Conservation (phyloP, 108 stramenopile genomes). For the Pseudonitzschia multiseries region DNA sequence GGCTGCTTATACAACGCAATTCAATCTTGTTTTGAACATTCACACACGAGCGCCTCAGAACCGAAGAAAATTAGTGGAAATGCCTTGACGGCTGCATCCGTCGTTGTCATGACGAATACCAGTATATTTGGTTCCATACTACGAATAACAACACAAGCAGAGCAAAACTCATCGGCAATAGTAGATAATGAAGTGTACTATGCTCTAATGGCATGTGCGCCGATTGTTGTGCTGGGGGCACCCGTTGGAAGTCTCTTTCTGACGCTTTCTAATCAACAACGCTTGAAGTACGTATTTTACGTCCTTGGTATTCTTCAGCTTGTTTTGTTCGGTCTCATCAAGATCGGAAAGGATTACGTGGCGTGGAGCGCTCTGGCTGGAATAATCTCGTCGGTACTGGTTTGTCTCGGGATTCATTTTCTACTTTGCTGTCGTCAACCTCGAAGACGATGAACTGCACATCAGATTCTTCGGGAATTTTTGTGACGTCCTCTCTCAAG, state of each 20-base stretch:
- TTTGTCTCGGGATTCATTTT: not conserved
- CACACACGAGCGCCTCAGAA: not conserved
- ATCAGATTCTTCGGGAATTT: not conserved
- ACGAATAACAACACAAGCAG: not conserved
- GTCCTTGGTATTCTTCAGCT: constrained; percentile 13
- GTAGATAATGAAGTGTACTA: constrained; percentile 6
- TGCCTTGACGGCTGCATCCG: constrained; percentile 17
- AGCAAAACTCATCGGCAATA: not conserved
- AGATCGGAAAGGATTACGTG: constrained; percentile 10
- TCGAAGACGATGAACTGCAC: not conserved
- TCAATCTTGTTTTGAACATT: not conserved
- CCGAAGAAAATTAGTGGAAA: not conserved
- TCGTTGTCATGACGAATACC: constrained; percentile 17
- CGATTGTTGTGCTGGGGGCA: constrained; percentile 18
- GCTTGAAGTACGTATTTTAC: constrained; percentile 12
- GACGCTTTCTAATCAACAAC: not conserved
- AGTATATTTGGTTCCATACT: constrained; percentile 19
- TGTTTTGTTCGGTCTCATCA: constrained; percentile 12
- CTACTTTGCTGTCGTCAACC: not conserved
- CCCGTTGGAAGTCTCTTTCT: constrained; percentile 17
- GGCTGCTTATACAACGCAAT: constrained; percentile 3
- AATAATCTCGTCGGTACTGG: not conserved
- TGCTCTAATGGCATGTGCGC: constrained; percentile 2
- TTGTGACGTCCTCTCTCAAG: not conserved
- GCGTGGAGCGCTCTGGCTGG: constrained; percentile 4